Percentiles rank a stretch among this genome's conserved stretches.
Evolutionary conservation across 2,329 filamentous ascomycete species (phyloP).

Genomic region (Fusarium floridanum): DNA sequence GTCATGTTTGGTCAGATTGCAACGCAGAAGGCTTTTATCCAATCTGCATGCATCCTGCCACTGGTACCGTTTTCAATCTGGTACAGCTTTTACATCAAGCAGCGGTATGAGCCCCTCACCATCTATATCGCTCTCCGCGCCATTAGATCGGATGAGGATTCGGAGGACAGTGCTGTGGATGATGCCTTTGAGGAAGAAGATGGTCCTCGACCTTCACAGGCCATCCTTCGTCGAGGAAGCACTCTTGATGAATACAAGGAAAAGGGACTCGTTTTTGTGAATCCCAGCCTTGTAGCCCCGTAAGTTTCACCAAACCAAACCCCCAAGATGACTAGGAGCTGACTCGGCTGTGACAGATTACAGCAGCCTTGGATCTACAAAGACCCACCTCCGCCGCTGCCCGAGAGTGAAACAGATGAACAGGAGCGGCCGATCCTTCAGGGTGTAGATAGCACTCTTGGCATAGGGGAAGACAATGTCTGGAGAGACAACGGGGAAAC

Average conservation of each 20-base stretch:
- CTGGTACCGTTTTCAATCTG: slow-evolving; percentile 85
- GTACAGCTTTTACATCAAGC: slow-evolving; percentile 86
- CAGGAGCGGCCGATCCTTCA: slow-evolving; percentile 48
- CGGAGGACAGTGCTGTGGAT: slow-evolving; percentile 52
- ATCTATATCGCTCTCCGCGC: slow-evolving; percentile 92
- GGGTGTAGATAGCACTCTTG: slow-evolving; percentile 52
- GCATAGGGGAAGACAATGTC: slow-evolving; percentile 57
- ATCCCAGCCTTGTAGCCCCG: slow-evolving; percentile 78
- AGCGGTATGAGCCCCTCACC: slow-evolving; percentile 88
- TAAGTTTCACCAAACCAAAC: slow-evolving; percentile 58
- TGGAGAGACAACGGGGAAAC: slow-evolving; percentile 49
- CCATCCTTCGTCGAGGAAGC: slow-evolving; percentile 65
- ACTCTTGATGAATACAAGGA: slow-evolving; percentile 81
- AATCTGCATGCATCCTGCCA: slow-evolving; percentile 80
- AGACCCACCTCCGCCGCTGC: slow-evolving; percentile 61
- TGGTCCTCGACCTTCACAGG: slow-evolving; percentile 54
- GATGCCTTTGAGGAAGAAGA: slow-evolving; percentile 56
- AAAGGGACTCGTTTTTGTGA: slow-evolving; percentile 77
- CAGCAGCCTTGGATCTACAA: slow-evolving; percentile 77
- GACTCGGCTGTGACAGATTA: slow-evolving; percentile 60
- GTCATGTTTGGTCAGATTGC: slow-evolving; percentile 91
- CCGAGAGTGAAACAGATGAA: slow-evolving; percentile 45
- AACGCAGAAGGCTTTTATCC: slow-evolving; percentile 77
- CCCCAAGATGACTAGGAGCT: slow-evolving; percentile 18
- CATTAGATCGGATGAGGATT: slow-evolving; percentile 72